Base-by-base conservation (phyloP, 768 basidiomycete species). In the Heimioporus sp. region DNA sequence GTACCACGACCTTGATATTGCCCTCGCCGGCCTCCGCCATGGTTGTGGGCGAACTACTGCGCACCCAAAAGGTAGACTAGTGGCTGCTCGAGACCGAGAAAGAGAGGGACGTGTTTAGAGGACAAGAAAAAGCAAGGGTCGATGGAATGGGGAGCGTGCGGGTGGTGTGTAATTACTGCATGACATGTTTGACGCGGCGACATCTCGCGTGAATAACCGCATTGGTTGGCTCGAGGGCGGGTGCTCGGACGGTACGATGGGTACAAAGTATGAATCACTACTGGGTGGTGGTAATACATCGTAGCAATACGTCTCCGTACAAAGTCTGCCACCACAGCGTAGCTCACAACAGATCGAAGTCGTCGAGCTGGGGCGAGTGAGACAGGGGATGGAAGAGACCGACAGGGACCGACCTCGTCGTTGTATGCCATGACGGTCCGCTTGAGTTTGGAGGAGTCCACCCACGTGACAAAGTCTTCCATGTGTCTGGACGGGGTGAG, bases 401-500 rank as follows among this genome's bases (percentile, higher is more conserved):
- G 10, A 16, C 52, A n/a, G 52, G 32, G 16, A 64, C 76, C 32
- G 48, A 91, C 91, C 83, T 97, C 87, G 73, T 97, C 95, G 67
- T 99, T 99, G 79, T 99, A 99, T 53, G 77, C 73, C 89, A 94
- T 87, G 71, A 98, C 85, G 0, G 92, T 94, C 49, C 96, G 80
- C 83, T 96, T 98, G 66, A 98, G 81, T 68, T 96, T 96, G 59
- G 92, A 95, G 21, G 92, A 92, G 66, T 98, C 95, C 19, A 98
- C 95, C 97, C 97, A 99, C 34, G 97, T 99, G 41, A 98, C 92
- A 72, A 95, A 99, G 78, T 99, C 97, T 65, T 98, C 94, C 94
- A 97, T 95, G 59, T 93, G 90, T 62, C 96, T 91, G 52, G 20
- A 24, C 32, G 19, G 31, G 35, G 20, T 57, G 43, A 53, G 53